These are phyloP conservation scores for Starmera stellimalicola DNA, from an alignment of 1,139 yeast species.

Conservation along the genomic window DNA sequence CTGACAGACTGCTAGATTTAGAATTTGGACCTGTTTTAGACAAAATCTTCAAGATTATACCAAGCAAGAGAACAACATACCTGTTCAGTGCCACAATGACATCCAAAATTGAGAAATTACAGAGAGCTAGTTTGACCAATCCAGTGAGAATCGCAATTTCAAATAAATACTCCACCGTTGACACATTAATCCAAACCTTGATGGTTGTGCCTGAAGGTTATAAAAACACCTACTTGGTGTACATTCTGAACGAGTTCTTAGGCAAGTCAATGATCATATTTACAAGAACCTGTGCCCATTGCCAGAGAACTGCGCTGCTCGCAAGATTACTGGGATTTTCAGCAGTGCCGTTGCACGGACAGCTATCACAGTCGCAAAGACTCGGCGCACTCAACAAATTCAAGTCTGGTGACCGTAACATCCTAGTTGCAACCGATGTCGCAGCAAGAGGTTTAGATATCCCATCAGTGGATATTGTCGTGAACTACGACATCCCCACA, in stretches of 20 bases:
- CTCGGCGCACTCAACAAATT: slow-evolving; percentile 89
- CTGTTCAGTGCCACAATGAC: slow-evolving; percentile 96
- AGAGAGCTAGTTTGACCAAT: slow-evolving; percentile 79
- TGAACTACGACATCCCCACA: slow-evolving; percentile 92
- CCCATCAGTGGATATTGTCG: slow-evolving; percentile 86
- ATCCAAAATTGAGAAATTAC: slow-evolving; percentile 86
- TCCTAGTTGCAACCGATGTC: slow-evolving; percentile 92
- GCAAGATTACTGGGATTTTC: slow-evolving; percentile 77
- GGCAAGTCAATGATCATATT: slow-evolving; percentile 88
- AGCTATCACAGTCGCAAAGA: slow-evolving; percentile 83
- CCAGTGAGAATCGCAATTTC: slow-evolving; percentile 93
- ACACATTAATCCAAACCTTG: slow-evolving; percentile 78
- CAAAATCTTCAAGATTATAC: slow-evolving; percentile 75
- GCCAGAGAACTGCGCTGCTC: slow-evolving; percentile 80
- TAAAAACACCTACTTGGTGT: slow-evolving; percentile 80
- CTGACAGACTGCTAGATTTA: slow-evolving; percentile 90
- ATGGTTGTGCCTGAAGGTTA: slow-evolving; percentile 90
- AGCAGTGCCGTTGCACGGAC: slow-evolving; percentile 93
- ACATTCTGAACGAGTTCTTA: slow-evolving; percentile 69
- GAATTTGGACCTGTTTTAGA: slow-evolving; percentile 95
- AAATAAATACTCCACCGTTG: slow-evolving; percentile 85
- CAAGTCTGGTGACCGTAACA: slow-evolving; percentile 73
- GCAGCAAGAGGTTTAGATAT: slow-evolving; percentile 98
- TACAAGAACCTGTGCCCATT: slow-evolving; percentile 92
- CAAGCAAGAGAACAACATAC: slow-evolving; percentile 78